These are phyloP conservation scores for Irpex lacteus DNA, from an alignment of 1,284 basidiomycete species.

Conservation along the genomic window DNA sequence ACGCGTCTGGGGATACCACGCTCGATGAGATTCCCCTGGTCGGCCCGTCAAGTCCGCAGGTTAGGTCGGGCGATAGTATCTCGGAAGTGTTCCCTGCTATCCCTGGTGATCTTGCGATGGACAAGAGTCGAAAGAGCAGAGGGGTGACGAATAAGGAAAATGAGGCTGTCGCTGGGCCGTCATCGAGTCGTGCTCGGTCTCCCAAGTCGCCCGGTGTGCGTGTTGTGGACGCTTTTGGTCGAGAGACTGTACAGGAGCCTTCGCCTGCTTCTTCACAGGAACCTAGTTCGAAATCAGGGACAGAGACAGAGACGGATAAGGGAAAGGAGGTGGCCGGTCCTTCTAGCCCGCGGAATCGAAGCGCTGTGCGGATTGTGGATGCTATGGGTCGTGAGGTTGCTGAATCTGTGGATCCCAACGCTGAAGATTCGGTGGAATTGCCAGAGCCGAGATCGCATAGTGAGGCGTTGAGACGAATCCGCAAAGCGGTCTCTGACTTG, in stretches of 20 bases:
- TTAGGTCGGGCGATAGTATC: slow-evolving; percentile 5
- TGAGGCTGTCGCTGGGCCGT: neutral
- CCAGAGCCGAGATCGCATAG: slow-evolving; percentile 38
- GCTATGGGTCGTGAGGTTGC: slow-evolving; percentile 63
- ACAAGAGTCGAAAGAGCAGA: neutral
- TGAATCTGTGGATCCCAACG: slow-evolving; percentile 29
- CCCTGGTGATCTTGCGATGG: neutral
- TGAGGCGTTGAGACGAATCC: slow-evolving; percentile 54
- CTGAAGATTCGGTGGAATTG: slow-evolving; percentile 10
- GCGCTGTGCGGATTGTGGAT: slow-evolving; percentile 58
- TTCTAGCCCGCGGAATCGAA: slow-evolving; percentile 34
- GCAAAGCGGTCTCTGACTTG: slow-evolving; percentile 53
- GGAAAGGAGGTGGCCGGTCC: slow-evolving; percentile 12
- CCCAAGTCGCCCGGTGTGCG: slow-evolving; percentile 46
- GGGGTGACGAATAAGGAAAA: neutral
- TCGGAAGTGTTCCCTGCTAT: slow-evolving; percentile 11
- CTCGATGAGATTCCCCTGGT: slow-evolving; percentile 21
- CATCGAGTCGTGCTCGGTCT: neutral
- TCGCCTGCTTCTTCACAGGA: slow-evolving; percentile 1
- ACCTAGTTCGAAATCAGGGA: slow-evolving; percentile 5
- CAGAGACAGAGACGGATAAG: slow-evolving; percentile 6
- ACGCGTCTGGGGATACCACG: slow-evolving; percentile 35
- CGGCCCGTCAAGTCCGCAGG: slow-evolving; percentile 13
- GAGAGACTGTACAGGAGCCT: slow-evolving; percentile 30
- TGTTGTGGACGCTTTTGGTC: slow-evolving; percentile 57